phyloP scores from a whole-genome alignment of 2,329 filamentous ascomycete species.

The Pseudogymnoascus sp. region DNA sequence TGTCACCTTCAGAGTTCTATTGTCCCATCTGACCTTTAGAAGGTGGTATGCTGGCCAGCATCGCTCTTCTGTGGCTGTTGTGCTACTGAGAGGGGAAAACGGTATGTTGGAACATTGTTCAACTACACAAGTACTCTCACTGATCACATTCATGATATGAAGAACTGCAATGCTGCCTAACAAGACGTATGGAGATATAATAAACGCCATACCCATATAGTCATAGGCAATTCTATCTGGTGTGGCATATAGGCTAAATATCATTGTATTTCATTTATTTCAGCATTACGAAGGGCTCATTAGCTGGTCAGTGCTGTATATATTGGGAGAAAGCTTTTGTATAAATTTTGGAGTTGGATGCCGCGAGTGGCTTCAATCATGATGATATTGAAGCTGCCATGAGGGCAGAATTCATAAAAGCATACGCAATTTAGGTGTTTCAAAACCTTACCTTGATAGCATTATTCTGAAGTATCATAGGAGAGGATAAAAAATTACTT shows the following conservation, averaged over 20 bases:
- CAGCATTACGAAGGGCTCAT: background rate
- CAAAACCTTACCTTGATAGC: background rate
- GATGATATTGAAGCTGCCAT: background rate
- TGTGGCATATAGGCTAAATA: background rate
- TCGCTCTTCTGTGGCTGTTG: slow-evolving; percentile 51
- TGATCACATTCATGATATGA: background rate
- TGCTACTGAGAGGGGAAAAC: slow-evolving; percentile 44
- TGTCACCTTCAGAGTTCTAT: slow-evolving; percentile 6
- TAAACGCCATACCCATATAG: slow-evolving; percentile 2
- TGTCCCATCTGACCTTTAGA: slow-evolving; percentile 7
- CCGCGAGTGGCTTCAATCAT: background rate
- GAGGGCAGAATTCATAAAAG: background rate
- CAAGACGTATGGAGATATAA: background rate
- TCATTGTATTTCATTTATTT: background rate
- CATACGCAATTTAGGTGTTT: background rate
- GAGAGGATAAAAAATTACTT: background rate
- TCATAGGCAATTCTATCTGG: background rate
- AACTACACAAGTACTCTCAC: background rate
- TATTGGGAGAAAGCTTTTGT: background rate
- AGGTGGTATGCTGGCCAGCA: slow-evolving; percentile 49
- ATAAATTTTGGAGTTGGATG: background rate
- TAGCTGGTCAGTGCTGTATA: background rate
- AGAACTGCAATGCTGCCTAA: slow-evolving; percentile 4
- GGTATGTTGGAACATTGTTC: background rate
- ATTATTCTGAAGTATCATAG: background rate